These are phyloP conservation scores for Cercospora sojina DNA, from an alignment of 2,329 filamentous ascomycete genomes.

Conservation along the genomic window DNA sequence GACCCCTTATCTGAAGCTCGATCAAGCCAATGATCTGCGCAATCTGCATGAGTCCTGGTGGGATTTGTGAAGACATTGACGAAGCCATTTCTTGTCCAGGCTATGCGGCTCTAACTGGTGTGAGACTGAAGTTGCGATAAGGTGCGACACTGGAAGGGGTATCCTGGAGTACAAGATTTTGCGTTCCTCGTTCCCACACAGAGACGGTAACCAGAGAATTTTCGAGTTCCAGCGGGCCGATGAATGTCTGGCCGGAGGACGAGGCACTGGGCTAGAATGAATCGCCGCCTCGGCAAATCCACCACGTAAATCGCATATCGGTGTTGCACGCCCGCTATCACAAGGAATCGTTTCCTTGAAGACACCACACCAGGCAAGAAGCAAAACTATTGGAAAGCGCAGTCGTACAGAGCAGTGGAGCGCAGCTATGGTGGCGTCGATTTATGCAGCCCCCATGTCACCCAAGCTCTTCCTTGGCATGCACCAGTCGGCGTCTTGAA, in stretches of 20 bases:
- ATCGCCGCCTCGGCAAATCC: not conserved
- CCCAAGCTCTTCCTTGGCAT: not conserved
- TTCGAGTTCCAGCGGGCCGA: not conserved
- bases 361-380: not conserved
- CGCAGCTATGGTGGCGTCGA: not conserved
- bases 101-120: not conserved
- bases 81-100: not conserved
- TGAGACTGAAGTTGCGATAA: slow-evolving; percentile 17
- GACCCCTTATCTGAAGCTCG: slow-evolving; percentile 61
- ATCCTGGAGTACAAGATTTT: not conserved
- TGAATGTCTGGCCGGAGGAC: not conserved
- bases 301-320: not conserved
- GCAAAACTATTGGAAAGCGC: not conserved
- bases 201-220: not conserved
- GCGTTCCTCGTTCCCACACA: not conserved
- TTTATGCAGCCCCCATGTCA: not conserved
- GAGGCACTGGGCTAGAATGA: not conserved
- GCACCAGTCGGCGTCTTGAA: not conserved
- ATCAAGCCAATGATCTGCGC: slow-evolving; percentile 58
- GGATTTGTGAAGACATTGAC: slow-evolving; percentile 16
- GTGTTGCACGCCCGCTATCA: not conserved
- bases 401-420: not conserved
- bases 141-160: slow-evolving; percentile 1
- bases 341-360: not conserved
- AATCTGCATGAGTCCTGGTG: slow-evolving; percentile 68